phyloP scores from a whole-genome alignment of 108 stramenopile species.

The Licmophora abbreviata region DNA sequence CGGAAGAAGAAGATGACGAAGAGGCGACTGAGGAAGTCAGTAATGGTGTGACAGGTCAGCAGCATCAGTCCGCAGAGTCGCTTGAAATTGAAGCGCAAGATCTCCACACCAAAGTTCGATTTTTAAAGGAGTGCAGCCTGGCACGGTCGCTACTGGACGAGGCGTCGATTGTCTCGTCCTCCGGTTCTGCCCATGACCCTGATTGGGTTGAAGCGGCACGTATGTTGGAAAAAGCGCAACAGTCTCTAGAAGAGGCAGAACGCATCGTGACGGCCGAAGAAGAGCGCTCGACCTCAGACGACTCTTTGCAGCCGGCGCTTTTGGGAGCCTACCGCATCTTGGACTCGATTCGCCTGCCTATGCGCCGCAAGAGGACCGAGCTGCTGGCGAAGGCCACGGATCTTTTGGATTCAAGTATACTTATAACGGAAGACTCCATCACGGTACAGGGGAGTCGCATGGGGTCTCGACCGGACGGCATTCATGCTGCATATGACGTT shows the following conservation, averaged over 20 bases:
- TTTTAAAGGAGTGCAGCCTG: slow-evolving; percentile 39
- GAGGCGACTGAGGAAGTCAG: background rate
- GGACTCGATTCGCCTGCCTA: slow-evolving; percentile 9
- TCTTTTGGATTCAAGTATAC: slow-evolving; percentile 21
- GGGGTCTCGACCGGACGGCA: no score
- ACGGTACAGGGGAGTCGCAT: slow-evolving; percentile 9
- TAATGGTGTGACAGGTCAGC: background rate
- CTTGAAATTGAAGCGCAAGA: slow-evolving; percentile 6
- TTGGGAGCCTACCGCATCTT: slow-evolving; percentile 19
- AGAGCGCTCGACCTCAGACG: background rate
- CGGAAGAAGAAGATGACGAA: slow-evolving; percentile 2
- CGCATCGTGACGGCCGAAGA: slow-evolving; percentile 2
- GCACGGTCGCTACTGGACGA: slow-evolving; percentile 30
- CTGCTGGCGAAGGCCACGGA: slow-evolving; percentile 19
- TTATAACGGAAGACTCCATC: slow-evolving; percentile 14
- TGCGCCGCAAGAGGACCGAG: slow-evolving; percentile 35
- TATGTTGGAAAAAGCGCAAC: slow-evolving; percentile 17
- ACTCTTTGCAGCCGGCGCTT: background rate
- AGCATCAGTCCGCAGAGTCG: background rate
- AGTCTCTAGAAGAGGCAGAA: background rate
- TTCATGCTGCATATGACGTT: no score
- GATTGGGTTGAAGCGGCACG: slow-evolving; percentile 19
- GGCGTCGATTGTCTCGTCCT: slow-evolving; percentile 12
- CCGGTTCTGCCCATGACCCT: slow-evolving; percentile 4
- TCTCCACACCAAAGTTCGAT: slow-evolving; percentile 11